Conservation (phyloP, 2,329 filamentous ascomycete genomes). For the Dactylellina sp. region DNA sequence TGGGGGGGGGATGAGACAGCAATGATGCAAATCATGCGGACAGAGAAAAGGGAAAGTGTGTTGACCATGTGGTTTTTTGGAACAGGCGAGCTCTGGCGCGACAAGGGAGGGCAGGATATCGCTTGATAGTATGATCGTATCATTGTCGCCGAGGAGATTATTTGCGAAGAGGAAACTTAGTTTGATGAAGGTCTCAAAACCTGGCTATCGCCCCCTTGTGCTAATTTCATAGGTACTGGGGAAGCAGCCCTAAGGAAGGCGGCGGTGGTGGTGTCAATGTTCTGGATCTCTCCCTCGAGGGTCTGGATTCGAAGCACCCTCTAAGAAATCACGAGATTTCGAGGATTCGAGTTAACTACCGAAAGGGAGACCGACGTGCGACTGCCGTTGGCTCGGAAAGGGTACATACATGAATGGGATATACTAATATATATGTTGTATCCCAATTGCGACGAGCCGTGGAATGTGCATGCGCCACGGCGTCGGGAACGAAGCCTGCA, state of each 20-base stretch:
- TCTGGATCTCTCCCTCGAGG: conserved; percentile 14
- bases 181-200: conserved; percentile 54
- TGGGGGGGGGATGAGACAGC: conserved; percentile 45
- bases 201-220: conserved; percentile 43
- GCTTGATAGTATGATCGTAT: too few relatives aligned
- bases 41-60: conserved; percentile 25
- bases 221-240: conserved; percentile 46
- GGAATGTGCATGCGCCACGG: conserved; percentile 40
- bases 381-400: too few relatives aligned
- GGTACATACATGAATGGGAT: too few relatives aligned
- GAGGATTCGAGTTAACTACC: conserved; percentile 4
- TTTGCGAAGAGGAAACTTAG: conserved; percentile 16
- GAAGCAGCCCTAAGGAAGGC: conserved; percentile 7
- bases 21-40: conserved; percentile 27
- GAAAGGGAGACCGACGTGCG: neutral
- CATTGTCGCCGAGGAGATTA: conserved; percentile 51
- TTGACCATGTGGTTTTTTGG: conserved; percentile 55
- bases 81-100: conserved; percentile 17
- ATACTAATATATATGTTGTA: conserved; percentile 14
- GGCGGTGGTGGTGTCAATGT: neutral
- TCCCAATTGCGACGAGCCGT: conserved; percentile 42
- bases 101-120: neutral
- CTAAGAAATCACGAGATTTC: conserved; percentile 13
- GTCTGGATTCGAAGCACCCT: conserved; percentile 18
- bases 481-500: conserved; percentile 42